Evolutionary conservation across 352 stramenopile genomes (phyloP).

Genomic region (Pythium insidiosum): DNA sequence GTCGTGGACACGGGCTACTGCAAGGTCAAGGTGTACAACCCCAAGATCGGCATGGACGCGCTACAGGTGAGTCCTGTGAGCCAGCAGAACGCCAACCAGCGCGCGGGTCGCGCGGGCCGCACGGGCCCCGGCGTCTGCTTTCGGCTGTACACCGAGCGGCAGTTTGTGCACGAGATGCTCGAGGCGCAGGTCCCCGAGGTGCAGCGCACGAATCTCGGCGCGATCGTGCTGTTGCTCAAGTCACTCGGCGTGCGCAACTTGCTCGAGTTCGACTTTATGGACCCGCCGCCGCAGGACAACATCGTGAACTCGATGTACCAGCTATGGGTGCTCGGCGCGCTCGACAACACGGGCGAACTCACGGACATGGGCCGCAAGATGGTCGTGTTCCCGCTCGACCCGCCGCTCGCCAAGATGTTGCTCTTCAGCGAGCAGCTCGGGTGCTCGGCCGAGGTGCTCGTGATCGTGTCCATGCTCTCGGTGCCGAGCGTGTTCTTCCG

Average conservation of each 20-base stretch:
- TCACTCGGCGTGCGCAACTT: constrained; percentile 94
- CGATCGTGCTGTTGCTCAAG: constrained; percentile 97
- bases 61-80: constrained; percentile 29
- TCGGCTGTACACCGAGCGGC: constrained; percentile 25
- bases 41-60: constrained; percentile 44
- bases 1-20: constrained; percentile 20
- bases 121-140: constrained; percentile 92
- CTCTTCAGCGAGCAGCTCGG: constrained; percentile 91
- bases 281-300: constrained; percentile 94
- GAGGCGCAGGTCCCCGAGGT: no score
- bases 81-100: constrained; percentile 27
- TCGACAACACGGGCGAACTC: constrained; percentile 96
- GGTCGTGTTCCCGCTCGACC: constrained; percentile 97
- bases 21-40: constrained; percentile 44
- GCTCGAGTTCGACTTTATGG: constrained; percentile 99
- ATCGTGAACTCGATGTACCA: constrained; percentile 99
- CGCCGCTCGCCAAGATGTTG: constrained; percentile 93
- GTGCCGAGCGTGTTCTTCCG: constrained; percentile 97
- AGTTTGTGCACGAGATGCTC: no score
- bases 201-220: constrained; percentile 97
- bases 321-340: constrained; percentile 96
- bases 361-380: constrained; percentile 96
- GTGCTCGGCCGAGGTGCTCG: constrained; percentile 94
- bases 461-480: constrained; percentile 96
- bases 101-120: constrained; percentile 45